Base-by-base conservation (phyloP, 1,139 yeast genomes). In the Yamadazyma trypodendri region DNA sequence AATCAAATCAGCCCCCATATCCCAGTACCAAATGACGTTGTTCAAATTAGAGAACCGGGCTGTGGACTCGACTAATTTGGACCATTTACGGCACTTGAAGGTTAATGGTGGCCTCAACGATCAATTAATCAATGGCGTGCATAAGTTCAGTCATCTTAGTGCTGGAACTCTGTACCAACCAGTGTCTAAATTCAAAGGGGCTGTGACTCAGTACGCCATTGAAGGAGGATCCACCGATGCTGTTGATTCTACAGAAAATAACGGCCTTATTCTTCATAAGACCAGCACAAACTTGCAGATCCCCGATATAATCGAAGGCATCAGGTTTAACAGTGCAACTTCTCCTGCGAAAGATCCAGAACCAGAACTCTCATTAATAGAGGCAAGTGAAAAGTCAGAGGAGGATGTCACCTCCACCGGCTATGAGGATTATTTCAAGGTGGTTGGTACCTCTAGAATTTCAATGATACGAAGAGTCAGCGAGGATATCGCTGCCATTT, bases 1-100 rank as follows among this genome's bases (percentile, higher is more conserved):
- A 36, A 89, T 90, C 15, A 79, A 80, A 43, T 77, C 87, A 18
- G 94, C 97, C 0, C 92, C 95, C 0, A 54, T 75, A 3, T 79
- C 89, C 0, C 71, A 73, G 41, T 82, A 78, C 50, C 78, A 78
- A 31, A 52, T 75, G 38, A 42, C 61, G 11, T 52, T 70, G 33
- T 59, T 59, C 44, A 57, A 57, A 32, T 39, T 58, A 15, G 51
- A 52, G n/a, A 51, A 49, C 36, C 31, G 41, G 14, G 29, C 40
- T 24, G 25, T 21, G 11, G 41, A 36, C 24, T 15, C 22, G 21
- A 9, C 42, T 7, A 44, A 43, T 32, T 39, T 53, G 18, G 41
- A 42, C 16, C 48, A 52, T 36, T 53, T 62, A 35, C 50, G 57
- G 30, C 37, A 63, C 14, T 36, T 48, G 8, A 43, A 46, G 3